Evolutionary conservation across 1,139 yeast genomes (phyloP), one percentile per base, ranked within the genome.

Genomic region (Kodamaea sp.): DNA sequence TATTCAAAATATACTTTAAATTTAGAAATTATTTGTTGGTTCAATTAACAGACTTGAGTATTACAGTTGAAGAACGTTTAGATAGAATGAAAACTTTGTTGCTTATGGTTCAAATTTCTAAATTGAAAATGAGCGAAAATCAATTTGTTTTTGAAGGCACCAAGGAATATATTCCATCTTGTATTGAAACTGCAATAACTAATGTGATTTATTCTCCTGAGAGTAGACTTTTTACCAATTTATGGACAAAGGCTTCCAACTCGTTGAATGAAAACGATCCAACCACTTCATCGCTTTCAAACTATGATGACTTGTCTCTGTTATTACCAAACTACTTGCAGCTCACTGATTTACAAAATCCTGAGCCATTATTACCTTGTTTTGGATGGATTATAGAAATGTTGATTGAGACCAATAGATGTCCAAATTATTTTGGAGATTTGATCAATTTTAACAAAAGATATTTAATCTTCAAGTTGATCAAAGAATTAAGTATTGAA

Each of bases 121-220:
- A 85, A 43, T 62, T 81, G 49, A 80, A 87, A 53, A 89, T 88
- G 92, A 67, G 73, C 34, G 74, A 75, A 28, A 81, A 78, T 44
- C 70, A 82, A 39, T 82, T 83, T 55, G 71, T 71, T 11, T 69
- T 69, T 44, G 75, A 68, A 41, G 69, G 73, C 6, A 63, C 58
- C 10, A 53, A 54, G 22, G 60, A 59, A 8, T 76, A 75, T 44
- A 79, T 90, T 23, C 97, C 97, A 1, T 84, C 96, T 2, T 84
- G 90, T 55, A 71, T 92, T 41, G 97, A 90, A 56, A 73, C 90
- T 5, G 90, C 95, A 6, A 70, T 90, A 29, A 69, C 79, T 0
- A 80, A 85, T 48, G 90, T 90, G 0, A 75, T 90, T 22, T 68
- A 87, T 35, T 73, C 90, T 1, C 96, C 96, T 0, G 95, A 86